Conservation (phyloP, 768 basidiomycete species). For the Mycena vitilis region DNA sequence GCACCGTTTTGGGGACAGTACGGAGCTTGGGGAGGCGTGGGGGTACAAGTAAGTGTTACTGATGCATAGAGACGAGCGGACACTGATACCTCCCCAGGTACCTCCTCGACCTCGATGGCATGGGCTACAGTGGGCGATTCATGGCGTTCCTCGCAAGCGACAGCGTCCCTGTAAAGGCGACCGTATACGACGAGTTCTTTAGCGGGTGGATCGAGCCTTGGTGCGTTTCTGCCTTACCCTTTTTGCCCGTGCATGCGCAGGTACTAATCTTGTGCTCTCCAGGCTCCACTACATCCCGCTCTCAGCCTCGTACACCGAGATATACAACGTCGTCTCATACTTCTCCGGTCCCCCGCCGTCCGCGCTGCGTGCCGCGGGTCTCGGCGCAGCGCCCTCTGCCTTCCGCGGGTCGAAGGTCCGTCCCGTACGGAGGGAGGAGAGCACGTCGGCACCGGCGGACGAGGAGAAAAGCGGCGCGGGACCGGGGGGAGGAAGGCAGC, state of each 20-base stretch:
- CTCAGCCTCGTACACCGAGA: conserved; percentile 86
- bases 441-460: not conserved
- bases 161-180: conserved; percentile 90
- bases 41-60: too few species aligned
- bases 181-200: conserved; percentile 92
- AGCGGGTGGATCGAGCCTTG: conserved; percentile 95
- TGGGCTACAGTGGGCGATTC: conserved; percentile 94
- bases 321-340: conserved; percentile 94
- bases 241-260: conserved; percentile 8
- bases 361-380: conserved; percentile 65
- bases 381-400: conserved; percentile 48
- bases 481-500: conserved; percentile 42
- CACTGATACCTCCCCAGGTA: conserved; percentile 51
- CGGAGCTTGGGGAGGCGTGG: conserved; percentile 90
- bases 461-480: not conserved
- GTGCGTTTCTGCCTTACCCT: conserved; percentile 39
- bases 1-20: conserved; percentile 80
- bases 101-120: conserved; percentile 92
- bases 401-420: conserved; percentile 15
- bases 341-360: conserved; percentile 86
- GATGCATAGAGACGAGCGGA: not conserved
- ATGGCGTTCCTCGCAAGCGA: conserved; percentile 88
- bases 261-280: conserved; percentile 3
- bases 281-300: conserved; percentile 97
- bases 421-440: not conserved